phyloP scores from a whole-genome alignment of 192 early-diverging fungal species.

The Oehlia diaphana region DNA sequence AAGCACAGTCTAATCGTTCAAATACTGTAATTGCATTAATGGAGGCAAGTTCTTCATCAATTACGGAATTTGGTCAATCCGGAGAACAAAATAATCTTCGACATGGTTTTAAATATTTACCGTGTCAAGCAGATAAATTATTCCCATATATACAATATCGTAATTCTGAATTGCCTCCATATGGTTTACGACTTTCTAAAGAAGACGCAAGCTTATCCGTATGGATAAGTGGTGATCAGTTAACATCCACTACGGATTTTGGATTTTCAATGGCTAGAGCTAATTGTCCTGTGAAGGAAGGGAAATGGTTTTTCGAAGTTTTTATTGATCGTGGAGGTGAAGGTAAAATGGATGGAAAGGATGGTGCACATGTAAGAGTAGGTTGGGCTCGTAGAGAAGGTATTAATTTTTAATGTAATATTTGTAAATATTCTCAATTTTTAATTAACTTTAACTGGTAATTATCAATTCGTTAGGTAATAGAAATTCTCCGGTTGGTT shows the following conservation, averaged over 20 bases:
- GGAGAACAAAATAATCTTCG: slow-evolving; percentile 61
- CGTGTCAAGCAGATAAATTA: slow-evolving; percentile 49
- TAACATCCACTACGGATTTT: slow-evolving; percentile 59
- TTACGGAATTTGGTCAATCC: slow-evolving; percentile 37
- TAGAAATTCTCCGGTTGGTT: slow-evolving; percentile 64
- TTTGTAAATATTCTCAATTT: not conserved
- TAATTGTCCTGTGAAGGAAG: slow-evolving; percentile 59
- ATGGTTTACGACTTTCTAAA: slow-evolving; percentile 49
- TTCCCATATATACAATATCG: slow-evolving; percentile 50
- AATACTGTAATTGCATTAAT: slow-evolving; percentile 32
- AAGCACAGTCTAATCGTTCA: slow-evolving; percentile 35
- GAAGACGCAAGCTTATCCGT: slow-evolving; percentile 63
- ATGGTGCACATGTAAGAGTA: slow-evolving; percentile 63
- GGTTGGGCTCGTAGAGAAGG: slow-evolving; percentile 67
- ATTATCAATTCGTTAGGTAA: slow-evolving; percentile 38
- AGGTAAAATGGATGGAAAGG: slow-evolving; percentile 38
- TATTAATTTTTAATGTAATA: slow-evolving; percentile 14
- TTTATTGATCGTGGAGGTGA: slow-evolving; percentile 50
- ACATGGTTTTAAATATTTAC: slow-evolving; percentile 61
- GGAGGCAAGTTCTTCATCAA: slow-evolving; percentile 31
- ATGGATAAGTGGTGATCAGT: slow-evolving; percentile 54
- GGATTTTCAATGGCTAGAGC: slow-evolving; percentile 67
- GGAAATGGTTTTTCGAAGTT: slow-evolving; percentile 65
- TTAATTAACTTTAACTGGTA: not conserved
- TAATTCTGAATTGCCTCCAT: slow-evolving; percentile 45